A percentile compares a stretch with the other conserved stretches of the same genome.
phyloP scores from a whole-genome alignment of 495 filamentous ascomycete species.

The Penicillium pancosmium region DNA sequence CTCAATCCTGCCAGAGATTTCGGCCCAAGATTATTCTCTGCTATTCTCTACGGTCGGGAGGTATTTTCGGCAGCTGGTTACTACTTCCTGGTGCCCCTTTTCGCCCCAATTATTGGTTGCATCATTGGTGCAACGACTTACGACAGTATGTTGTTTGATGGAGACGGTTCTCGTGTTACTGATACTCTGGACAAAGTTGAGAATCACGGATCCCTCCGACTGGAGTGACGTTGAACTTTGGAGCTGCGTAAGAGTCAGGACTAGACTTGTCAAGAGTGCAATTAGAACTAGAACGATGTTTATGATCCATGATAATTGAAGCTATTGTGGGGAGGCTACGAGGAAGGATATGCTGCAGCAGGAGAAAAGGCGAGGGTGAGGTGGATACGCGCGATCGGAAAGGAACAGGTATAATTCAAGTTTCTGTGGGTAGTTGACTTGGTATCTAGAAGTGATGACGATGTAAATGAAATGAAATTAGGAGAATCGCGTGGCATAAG shows the following conservation, averaged over 20 bases:
- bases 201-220: constrained; percentile 28
- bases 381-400: too few relatives aligned
- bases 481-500: too few relatives aligned
- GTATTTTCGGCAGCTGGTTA: constrained; percentile 36
- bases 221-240: constrained; percentile 20
- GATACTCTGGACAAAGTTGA: constrained; percentile 35
- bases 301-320: background rate
- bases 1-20: constrained; percentile 42
- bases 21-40: constrained; percentile 38
- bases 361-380: too few relatives aligned
- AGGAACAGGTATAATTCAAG: too few relatives aligned
- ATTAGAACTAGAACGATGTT: background rate
- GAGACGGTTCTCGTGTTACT: constrained; percentile 35
- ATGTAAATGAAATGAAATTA: too few relatives aligned
- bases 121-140: constrained; percentile 33
- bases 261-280: background rate
- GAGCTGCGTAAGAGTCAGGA: too few relatives aligned
- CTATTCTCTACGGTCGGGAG: constrained; percentile 37
- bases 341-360: too few relatives aligned
- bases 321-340: too few relatives aligned
- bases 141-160: constrained; percentile 35
- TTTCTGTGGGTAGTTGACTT: too few relatives aligned
- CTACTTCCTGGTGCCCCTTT: constrained; percentile 39
- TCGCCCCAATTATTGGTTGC: constrained; percentile 38
- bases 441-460: too few relatives aligned